These are phyloP conservation scores for Rhodofomes roseus DNA, from an alignment of 1,284 basidiomycete genomes.

Conservation along the genomic window DNA sequence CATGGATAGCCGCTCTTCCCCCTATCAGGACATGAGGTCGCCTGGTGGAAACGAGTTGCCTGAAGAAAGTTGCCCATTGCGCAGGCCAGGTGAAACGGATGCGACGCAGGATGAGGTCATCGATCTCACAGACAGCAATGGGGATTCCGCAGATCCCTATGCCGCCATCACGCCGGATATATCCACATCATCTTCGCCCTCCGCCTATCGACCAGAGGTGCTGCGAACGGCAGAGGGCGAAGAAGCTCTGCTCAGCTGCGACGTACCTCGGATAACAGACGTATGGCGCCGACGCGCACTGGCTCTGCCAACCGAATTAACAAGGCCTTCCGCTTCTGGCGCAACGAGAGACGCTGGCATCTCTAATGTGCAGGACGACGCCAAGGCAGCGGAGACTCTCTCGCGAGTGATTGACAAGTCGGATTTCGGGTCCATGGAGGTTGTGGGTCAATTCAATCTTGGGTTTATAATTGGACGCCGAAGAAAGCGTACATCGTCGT, in stretches of 20 bases:
- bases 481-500: conserved; percentile 14
- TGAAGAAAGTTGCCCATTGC: conserved; percentile 9
- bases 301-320: conserved; percentile 7
- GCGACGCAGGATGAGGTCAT: conserved; percentile 13
- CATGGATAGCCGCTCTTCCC: neutral
- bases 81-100: neutral
- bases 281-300: conserved; percentile 30
- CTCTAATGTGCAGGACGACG: conserved; percentile 50
- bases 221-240: conserved; percentile 35
- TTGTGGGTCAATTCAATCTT: conserved; percentile 94
- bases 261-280: conserved; percentile 37
- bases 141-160: neutral
- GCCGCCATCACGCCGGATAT: neutral
- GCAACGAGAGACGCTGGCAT: conserved; percentile 53
- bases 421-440: conserved; percentile 84
- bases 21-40: neutral
- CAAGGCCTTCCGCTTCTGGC: neutral
- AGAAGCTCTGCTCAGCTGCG: conserved; percentile 42
- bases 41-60: neutral
- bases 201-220: conserved; percentile 37
- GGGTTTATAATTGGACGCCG: conserved; percentile 92
- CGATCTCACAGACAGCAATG: conserved; percentile 20
- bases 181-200: conserved; percentile 6
- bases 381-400: conserved; percentile 68
- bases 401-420: conserved; percentile 84